These are phyloP conservation scores for Hypseocharis bilobata DNA, from an alignment of 441 rosid genomes.

Conservation along the genomic window DNA sequence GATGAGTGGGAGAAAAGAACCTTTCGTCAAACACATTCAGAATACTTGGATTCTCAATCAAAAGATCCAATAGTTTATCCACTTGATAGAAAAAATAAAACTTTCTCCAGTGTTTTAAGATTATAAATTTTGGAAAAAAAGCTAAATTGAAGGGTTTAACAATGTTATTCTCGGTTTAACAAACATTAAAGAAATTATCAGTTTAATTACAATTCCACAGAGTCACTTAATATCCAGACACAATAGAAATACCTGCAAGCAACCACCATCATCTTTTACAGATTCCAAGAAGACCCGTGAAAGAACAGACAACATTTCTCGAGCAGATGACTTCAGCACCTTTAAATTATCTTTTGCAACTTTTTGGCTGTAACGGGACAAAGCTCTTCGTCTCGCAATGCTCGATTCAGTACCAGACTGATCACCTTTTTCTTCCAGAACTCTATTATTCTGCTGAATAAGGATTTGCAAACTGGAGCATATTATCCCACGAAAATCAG, in stretches of 20 bases:
- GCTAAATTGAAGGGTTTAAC: neutral
- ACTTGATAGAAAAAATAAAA: neutral
- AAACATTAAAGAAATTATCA: neutral
- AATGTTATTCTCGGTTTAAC: neutral
- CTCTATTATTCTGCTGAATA: slow-evolving; percentile 59
- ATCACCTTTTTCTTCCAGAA: slow-evolving; percentile 34
- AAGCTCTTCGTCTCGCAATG: slow-evolving; percentile 43
- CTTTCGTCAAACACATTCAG: neutral
- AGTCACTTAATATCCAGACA: neutral
- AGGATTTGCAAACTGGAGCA: slow-evolving; percentile 66
- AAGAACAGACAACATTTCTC: slow-evolving; percentile 49
- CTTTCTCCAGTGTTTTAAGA: neutral
- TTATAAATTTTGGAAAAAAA: neutral
- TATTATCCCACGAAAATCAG: slow-evolving; percentile 56
- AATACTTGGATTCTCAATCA: neutral
- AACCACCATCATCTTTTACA: slow-evolving; percentile 72
- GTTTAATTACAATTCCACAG: neutral
- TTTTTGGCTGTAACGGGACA: slow-evolving; percentile 42
- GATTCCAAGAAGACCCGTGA: slow-evolving; percentile 55
- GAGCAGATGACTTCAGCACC: slow-evolving; percentile 48
- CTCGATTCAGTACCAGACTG: slow-evolving; percentile 29
- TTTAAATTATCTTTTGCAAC: slow-evolving; percentile 52
- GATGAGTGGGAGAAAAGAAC: neutral
- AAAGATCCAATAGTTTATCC: neutral
- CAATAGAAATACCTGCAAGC: slow-evolving; percentile 54